These are phyloP conservation scores for Coemansia erecta DNA, from an alignment of 192 early-diverging fungal genomes.

Conservation along the genomic window DNA sequence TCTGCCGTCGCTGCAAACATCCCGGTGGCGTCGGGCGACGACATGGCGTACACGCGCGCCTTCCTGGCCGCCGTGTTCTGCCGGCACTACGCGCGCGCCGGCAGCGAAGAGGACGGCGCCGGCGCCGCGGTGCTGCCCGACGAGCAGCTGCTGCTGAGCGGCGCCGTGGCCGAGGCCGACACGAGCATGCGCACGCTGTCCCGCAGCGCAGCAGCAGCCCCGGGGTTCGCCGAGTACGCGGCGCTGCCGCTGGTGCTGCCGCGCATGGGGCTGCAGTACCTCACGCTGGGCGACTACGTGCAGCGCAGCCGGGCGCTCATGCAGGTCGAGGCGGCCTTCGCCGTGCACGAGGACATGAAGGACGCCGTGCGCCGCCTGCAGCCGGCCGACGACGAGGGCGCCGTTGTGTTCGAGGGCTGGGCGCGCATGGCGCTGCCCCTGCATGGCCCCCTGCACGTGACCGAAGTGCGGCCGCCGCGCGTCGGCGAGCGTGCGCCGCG, in stretches of 20 bases:
- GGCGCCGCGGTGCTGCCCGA: constrained; percentile 22
- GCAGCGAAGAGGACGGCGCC: constrained; percentile 13
- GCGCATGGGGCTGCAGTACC: constrained; percentile 90
- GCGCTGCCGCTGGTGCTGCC: constrained; percentile 61
- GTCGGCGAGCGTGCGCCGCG: constrained; percentile 62
- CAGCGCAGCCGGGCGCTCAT: constrained; percentile 80
- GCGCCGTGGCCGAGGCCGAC: constrained; percentile 65
- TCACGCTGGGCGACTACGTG: constrained; percentile 90
- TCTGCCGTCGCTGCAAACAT: no score
- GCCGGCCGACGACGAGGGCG: constrained; percentile 60
- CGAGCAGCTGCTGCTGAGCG: constrained; percentile 68
- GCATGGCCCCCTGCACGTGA: constrained; percentile 58
- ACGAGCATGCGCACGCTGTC: constrained; percentile 54
- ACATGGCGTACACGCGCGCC: constrained; percentile 19
- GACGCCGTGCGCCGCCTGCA: constrained; percentile 80
- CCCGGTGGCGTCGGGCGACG: no score
- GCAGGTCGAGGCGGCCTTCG: constrained; percentile 77
- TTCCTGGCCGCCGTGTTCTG: constrained; percentile 57
- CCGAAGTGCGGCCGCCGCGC: constrained; percentile 59
- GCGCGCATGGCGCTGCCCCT: constrained; percentile 85
- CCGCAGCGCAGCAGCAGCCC: no score
- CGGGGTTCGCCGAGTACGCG: no score
- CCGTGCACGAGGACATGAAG: constrained; percentile 84
- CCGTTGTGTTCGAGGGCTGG: constrained; percentile 88
- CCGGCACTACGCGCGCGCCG: constrained; percentile 16